Evolutionary conservation across 164 flowering plant genomes (phyloP).

Genomic region (Vitis rupestris): DNA sequence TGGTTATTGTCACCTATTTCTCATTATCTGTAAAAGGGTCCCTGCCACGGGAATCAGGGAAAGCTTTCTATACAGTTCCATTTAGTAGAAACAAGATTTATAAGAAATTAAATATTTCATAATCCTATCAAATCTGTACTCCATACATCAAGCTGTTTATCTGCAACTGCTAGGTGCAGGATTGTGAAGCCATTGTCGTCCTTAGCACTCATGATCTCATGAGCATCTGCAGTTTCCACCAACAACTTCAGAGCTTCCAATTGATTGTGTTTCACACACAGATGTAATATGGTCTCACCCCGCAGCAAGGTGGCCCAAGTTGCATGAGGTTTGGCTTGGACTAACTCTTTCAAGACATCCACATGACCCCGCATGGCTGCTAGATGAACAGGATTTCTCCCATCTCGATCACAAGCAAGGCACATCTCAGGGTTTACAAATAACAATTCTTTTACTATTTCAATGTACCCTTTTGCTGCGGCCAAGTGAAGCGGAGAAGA

Average conservation of each 20-base stretch:
- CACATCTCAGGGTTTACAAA: slow-evolving; percentile 10
- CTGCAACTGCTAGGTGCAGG: slow-evolving; percentile 23
- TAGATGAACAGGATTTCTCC: slow-evolving; percentile 30
- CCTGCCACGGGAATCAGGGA: no score
- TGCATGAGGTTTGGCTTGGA: slow-evolving; percentile 4
- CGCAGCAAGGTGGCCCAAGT: not conserved
- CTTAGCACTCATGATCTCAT: slow-evolving; percentile 12
- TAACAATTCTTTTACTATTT: slow-evolving; percentile 13
- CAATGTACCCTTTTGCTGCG: slow-evolving; percentile 21
- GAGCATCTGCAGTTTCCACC: not conserved
- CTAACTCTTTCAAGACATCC: slow-evolving; percentile 21
- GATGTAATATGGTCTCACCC: slow-evolving; percentile 31
- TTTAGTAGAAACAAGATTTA: no score
- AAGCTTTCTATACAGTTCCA: no score
- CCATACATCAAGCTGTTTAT: slow-evolving; percentile 6
- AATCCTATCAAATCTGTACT: no score
- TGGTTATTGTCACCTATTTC: no score
- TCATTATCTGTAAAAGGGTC: no score
- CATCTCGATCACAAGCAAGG: slow-evolving; percentile 9
- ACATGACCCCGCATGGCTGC: slow-evolving; percentile 27
- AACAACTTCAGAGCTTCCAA: slow-evolving; percentile 26
- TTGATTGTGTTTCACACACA: slow-evolving; percentile 17
- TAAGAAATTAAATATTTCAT: no score
- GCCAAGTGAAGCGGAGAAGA: slow-evolving; percentile 31
- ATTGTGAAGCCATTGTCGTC: slow-evolving; percentile 25